Evolutionary conservation across 441 rosid species (phyloP).

Genomic region (Mallotus repandus): DNA sequence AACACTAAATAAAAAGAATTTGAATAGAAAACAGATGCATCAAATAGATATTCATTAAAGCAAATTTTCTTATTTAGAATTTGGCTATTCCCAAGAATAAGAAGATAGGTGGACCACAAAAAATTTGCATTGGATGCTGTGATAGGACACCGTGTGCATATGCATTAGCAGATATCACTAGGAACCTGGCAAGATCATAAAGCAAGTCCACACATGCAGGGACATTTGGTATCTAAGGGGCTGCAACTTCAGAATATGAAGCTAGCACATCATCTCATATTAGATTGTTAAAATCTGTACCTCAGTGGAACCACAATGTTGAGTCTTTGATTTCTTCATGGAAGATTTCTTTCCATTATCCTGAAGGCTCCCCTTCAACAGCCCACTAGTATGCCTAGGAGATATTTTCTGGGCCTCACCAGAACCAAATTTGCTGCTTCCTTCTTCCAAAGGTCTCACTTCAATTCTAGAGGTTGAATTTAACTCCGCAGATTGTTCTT

Average conservation of each 20-base stretch:
- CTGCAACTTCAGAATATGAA: conserved; percentile 2
- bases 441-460: conserved; percentile 18
- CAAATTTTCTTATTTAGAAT: not conserved
- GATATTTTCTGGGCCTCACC: conserved; percentile 26
- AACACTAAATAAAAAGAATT: not conserved
- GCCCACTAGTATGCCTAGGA: conserved; percentile 30
- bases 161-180: not conserved
- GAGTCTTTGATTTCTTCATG: conserved; percentile 39
- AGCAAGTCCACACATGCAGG: not conserved
- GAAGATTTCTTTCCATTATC: conserved; percentile 43
- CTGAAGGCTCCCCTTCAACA: conserved; percentile 37
- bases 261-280: not conserved
- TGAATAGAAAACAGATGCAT: too few species aligned
- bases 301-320: conserved; percentile 58
- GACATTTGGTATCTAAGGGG: not conserved
- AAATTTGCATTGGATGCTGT: too few species aligned
- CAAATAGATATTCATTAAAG: not conserved
- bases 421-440: conserved; percentile 13
- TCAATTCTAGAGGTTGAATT: conserved; percentile 24
- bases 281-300: conserved; percentile 31
- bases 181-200: not conserved
- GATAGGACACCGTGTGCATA: not conserved
- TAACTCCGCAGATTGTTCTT: conserved; percentile 19
- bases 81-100: not conserved
- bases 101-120: not conserved